Evolutionary conservation across 1,284 basidiomycete genomes (phyloP).

Genomic region (Leccinum pallidistipes): DNA sequence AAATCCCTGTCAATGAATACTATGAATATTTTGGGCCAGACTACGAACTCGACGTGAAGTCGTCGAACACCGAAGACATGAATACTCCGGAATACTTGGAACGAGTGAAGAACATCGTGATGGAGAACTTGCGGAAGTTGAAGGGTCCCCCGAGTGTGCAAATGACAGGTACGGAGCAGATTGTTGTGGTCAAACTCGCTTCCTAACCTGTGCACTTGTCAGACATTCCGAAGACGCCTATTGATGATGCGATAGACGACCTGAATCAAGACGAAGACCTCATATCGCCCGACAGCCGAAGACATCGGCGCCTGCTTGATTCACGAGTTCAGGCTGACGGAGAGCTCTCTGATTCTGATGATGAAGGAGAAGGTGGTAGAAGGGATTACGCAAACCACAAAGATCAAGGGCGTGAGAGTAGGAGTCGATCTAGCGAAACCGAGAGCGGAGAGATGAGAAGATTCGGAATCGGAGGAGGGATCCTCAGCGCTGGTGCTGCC

Average conservation of each 20-base stretch:
- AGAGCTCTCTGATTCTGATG: slow-evolving; percentile 82
- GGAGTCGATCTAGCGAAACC: slow-evolving; percentile 39
- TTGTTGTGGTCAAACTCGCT: neutral
- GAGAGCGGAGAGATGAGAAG: slow-evolving; percentile 47
- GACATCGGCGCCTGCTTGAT: slow-evolving; percentile 73
- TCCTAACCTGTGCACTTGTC: slow-evolving; percentile 1
- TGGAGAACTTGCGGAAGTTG: slow-evolving; percentile 85
- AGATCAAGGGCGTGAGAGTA: slow-evolving; percentile 46
- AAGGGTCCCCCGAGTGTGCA: slow-evolving; percentile 91
- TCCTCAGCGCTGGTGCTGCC: slow-evolving; percentile 58
- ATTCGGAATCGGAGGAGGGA: slow-evolving; percentile 68
- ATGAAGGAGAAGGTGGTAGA: slow-evolving; percentile 82
- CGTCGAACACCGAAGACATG: slow-evolving; percentile 95
- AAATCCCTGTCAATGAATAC: slow-evolving; percentile 96
- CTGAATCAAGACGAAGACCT: slow-evolving; percentile 80
- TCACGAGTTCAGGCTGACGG: slow-evolving; percentile 73
- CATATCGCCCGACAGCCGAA: slow-evolving; percentile 71
- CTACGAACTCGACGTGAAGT: slow-evolving; percentile 94
- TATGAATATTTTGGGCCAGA: slow-evolving; percentile 99
- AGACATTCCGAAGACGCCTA: slow-evolving; percentile 79
- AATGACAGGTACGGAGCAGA: slow-evolving; percentile 62
- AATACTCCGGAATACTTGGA: slow-evolving; percentile 94
- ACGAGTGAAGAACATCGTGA: slow-evolving; percentile 88
- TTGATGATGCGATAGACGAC: slow-evolving; percentile 79
- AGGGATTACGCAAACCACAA: slow-evolving; percentile 63